Evolutionary conservation across 148 eudicot genomes (phyloP).

Genomic region (Chenopodium album): DNA sequence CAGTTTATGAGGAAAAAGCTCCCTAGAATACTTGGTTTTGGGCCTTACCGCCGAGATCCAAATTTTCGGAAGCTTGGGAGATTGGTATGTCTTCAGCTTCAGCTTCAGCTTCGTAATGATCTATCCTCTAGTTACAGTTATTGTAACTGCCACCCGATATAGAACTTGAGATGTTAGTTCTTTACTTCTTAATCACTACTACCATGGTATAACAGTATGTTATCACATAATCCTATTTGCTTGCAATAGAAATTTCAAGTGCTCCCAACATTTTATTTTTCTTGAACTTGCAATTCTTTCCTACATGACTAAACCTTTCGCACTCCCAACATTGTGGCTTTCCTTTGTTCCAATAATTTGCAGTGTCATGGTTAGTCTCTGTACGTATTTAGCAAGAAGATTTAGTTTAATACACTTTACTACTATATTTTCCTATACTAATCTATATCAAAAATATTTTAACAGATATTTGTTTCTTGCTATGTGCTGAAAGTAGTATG

Average conservation of each 20-base stretch:
- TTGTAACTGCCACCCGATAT: background rate
- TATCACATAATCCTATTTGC: background rate
- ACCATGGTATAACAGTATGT: background rate
- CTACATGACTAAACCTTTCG: no score
- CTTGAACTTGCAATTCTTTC: no score
- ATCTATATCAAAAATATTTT: no score
- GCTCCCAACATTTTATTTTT: background rate
- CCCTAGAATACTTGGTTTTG: slow-evolving; percentile 65
- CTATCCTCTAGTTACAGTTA: background rate
- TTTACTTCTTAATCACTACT: background rate
- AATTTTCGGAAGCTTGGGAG: slow-evolving; percentile 57
- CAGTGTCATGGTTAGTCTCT: no score
- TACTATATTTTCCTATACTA: no score
- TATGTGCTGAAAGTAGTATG: background rate
- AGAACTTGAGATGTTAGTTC: background rate
- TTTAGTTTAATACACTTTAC: no score
- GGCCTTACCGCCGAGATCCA: slow-evolving; percentile 63
- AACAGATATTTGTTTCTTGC: background rate
- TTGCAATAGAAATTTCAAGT: background rate
- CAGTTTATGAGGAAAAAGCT: slow-evolving; percentile 52
- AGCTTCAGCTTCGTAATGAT: background rate
- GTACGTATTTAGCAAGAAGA: no score
- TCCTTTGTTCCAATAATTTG: no score
- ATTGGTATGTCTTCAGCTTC: slow-evolving; percentile 51
- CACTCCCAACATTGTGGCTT: no score